phyloP scores from a whole-genome alignment of 1,139 yeast species.

The Geotrichum fermentans region DNA sequence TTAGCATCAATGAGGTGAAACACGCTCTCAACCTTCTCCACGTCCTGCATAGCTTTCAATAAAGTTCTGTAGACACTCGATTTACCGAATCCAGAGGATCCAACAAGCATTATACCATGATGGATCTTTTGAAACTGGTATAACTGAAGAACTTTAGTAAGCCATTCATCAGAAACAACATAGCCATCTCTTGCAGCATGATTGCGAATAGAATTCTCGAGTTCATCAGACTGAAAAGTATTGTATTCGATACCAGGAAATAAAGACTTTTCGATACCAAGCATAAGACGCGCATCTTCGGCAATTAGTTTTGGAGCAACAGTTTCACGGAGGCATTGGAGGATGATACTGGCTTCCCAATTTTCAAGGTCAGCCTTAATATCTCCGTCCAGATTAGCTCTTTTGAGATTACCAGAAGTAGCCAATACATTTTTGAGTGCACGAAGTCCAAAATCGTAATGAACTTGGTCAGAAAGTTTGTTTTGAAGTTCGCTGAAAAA shows the following conservation, averaged over 20 bases:
- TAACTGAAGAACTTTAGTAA: slow-evolving; percentile 58
- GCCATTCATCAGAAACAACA: slow-evolving; percentile 42
- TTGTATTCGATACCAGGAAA: slow-evolving; percentile 33
- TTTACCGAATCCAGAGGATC: slow-evolving; percentile 75
- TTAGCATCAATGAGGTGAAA: slow-evolving; percentile 65
- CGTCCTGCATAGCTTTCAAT: slow-evolving; percentile 42
- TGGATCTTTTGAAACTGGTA: slow-evolving; percentile 59
- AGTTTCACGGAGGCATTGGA: slow-evolving; percentile 54
- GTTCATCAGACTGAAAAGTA: slow-evolving; percentile 25
- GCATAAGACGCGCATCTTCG: slow-evolving; percentile 46
- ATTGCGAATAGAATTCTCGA: slow-evolving; percentile 23
- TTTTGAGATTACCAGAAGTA: slow-evolving; percentile 52
- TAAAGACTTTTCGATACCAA: slow-evolving; percentile 30
- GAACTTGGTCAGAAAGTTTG: slow-evolving; percentile 52
- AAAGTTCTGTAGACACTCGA: slow-evolving; percentile 51
- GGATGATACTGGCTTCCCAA: slow-evolving; percentile 44
- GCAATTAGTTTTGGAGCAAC: slow-evolving; percentile 61
- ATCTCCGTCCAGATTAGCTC: slow-evolving; percentile 25
- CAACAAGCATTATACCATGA: slow-evolving; percentile 80
- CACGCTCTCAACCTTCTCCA: slow-evolving; percentile 41
- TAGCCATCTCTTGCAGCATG: slow-evolving; percentile 33
- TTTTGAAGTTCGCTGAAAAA: slow-evolving; percentile 47
- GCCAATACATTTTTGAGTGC: slow-evolving; percentile 64
- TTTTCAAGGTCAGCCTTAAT: slow-evolving; percentile 30
- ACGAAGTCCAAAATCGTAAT: slow-evolving; percentile 88